A percentile compares a stretch with the other conserved stretches of the same genome.
Conservation (phyloP, 108 stramenopile species). For the Cyclostephanos tholiformis region DNA sequence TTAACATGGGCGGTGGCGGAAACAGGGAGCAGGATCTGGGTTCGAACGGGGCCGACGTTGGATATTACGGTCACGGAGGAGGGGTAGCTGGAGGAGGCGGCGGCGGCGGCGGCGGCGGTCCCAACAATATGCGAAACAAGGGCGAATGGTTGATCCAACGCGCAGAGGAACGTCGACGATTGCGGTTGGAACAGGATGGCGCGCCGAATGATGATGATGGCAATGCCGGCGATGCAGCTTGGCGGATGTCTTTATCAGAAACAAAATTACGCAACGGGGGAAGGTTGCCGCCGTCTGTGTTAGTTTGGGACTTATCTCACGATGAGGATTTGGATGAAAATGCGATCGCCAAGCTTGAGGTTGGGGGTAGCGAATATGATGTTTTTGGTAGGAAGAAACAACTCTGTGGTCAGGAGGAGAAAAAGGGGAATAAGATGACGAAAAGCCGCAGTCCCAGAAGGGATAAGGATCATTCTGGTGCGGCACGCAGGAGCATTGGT, state of each 20-base stretch:
- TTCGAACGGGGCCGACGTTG: neutral
- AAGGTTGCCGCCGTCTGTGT: slow-evolving; percentile 29
- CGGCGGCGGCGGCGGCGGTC: slow-evolving; percentile 13
- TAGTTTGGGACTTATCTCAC: slow-evolving; percentile 46
- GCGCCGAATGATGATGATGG: neutral
- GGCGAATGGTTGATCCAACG: slow-evolving; percentile 28
- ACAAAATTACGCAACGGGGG: slow-evolving; percentile 33
- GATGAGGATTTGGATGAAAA: slow-evolving; percentile 21
- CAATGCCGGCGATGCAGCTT: slow-evolving; percentile 23
- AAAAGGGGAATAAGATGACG: slow-evolving; percentile 21
- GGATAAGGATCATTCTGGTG: neutral
- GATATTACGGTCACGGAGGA: slow-evolving; percentile 24
- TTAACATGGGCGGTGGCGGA: slow-evolving; percentile 33
- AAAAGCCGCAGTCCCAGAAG: slow-evolving; percentile 3
- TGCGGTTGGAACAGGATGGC: slow-evolving; percentile 35
- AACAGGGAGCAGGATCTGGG: slow-evolving; percentile 36
- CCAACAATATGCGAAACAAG: slow-evolving; percentile 12
- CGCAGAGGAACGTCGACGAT: slow-evolving; percentile 38
- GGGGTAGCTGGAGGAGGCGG: slow-evolving; percentile 7
- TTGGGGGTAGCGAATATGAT: slow-evolving; percentile 8
- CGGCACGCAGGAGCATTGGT: slow-evolving; percentile 7
- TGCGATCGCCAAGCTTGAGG: neutral
- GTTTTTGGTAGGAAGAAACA: slow-evolving; percentile 7
- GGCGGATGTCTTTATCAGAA: slow-evolving; percentile 34
- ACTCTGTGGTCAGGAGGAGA: neutral